A percentile compares a stretch with the other conserved stretches of the same genome.
Evolutionary conservation across 352 stramenopile species (phyloP).

Genomic region (Halophytophthora polymorphica): DNA sequence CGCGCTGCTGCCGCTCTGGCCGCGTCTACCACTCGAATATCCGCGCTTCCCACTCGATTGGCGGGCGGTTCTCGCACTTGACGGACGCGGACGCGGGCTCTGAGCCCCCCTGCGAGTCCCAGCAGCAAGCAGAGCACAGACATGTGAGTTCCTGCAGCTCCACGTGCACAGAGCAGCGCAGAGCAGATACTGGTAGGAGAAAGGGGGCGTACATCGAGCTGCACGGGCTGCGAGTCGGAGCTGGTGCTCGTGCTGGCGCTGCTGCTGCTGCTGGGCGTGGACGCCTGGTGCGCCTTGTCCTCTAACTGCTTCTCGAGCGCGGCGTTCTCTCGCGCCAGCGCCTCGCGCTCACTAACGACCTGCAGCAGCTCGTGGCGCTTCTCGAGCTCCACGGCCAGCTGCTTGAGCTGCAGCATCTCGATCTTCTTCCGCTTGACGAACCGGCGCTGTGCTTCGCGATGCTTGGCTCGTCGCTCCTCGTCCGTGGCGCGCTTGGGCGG

Average conservation of each 20-base stretch:
- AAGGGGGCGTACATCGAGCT: no score
- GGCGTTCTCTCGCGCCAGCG: constrained; percentile 20
- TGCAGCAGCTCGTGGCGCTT: constrained; percentile 31
- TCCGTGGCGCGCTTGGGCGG: constrained; percentile 31
- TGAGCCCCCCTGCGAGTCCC: constrained; percentile 3
- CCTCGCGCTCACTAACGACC: constrained; percentile 17
- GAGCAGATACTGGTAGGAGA: no score
- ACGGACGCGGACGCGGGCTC: background rate
- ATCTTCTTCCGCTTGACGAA: constrained; percentile 59
- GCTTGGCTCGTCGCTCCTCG: constrained; percentile 50
- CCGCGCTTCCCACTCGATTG: constrained; percentile 22
- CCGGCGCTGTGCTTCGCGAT: constrained; percentile 44
- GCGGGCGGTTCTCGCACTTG: constrained; percentile 3
- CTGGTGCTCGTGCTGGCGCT: background rate
- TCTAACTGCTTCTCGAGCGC: constrained; percentile 22
- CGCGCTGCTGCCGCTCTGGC: background rate
- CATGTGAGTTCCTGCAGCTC: no score
- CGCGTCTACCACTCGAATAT: constrained; percentile 26
- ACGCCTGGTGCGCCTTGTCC: background rate
- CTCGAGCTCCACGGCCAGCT: constrained; percentile 29
- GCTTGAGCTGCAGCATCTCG: constrained; percentile 32
- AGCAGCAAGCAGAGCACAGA: no score
- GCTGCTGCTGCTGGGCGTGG: constrained; percentile 4
- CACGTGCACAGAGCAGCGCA: no score
- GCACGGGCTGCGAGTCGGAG: no score